These are phyloP conservation scores for Pseudonitzschia pungens DNA, from an alignment of 108 stramenopile species.

Conservation along the genomic window DNA sequence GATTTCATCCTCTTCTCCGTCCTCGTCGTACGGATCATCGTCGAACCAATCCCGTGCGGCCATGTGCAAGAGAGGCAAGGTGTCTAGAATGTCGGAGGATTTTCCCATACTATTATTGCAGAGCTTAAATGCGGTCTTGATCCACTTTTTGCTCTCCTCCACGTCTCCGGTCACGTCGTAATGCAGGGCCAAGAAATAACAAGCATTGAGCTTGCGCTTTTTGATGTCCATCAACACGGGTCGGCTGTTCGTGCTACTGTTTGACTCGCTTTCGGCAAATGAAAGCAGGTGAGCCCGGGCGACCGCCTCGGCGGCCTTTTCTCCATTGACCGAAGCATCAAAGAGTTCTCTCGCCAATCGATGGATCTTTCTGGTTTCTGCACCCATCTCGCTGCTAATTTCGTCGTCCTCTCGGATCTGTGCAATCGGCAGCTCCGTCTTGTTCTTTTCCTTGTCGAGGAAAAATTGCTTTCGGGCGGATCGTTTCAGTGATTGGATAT, in stretches of 20 bases:
- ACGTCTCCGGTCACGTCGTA: constrained; percentile 68
- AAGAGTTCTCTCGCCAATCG: constrained; percentile 69
- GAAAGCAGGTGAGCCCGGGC: constrained; percentile 64
- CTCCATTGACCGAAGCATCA: constrained; percentile 42
- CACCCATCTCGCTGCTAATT: not conserved
- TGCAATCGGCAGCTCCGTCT: not conserved
- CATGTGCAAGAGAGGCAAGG: constrained; percentile 81
- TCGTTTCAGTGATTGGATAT: constrained; percentile 29
- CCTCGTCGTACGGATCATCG: constrained; percentile 49
- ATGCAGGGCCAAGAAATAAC: constrained; percentile 77
- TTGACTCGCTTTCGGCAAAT: constrained; percentile 38
- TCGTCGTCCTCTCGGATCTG: constrained; percentile 18
- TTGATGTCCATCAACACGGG: constrained; percentile 46
- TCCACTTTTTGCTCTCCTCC: constrained; percentile 67
- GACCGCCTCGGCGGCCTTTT: constrained; percentile 45
- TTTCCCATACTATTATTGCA: constrained; percentile 58
- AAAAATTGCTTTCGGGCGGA: constrained; percentile 13
- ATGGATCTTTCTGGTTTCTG: constrained; percentile 54
- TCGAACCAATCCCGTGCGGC: constrained; percentile 81
- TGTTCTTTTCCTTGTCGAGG: constrained; percentile 4
- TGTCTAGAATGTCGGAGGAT: constrained; percentile 59
- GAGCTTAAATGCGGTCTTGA: constrained; percentile 72
- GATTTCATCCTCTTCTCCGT: constrained; percentile 22
- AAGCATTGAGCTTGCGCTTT: constrained; percentile 78
- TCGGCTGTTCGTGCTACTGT: not conserved